Evolutionary conservation across 208 protist genomes (phyloP), one percentile per base, ranked within the genome.

Genomic region (Trypanosoma mega): DNA sequence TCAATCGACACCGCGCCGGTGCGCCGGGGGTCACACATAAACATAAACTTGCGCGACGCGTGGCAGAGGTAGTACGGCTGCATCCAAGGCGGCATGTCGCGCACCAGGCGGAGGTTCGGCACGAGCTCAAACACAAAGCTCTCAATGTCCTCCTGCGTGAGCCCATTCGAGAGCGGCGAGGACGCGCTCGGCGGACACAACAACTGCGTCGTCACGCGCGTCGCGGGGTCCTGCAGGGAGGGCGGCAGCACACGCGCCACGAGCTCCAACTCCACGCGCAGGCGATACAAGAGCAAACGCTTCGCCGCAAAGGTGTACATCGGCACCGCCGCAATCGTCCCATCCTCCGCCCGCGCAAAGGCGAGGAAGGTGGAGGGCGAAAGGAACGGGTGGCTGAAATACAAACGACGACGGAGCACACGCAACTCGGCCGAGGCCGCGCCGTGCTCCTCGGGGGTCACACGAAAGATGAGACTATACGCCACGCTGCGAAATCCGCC

Each of bases 31-130:
- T 97, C 93, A 56, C 90, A 93, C 82, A 96, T 96, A 63, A 97
- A 97, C 74, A 96, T 87, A 60, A 97, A 95, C 69, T 97, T 96
- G 21, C 88, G 75, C 2, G 85, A 91, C 4, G 87, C 91, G 47
- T 95, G 85, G 61, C 88, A 97, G 29, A 90, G 72, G 55, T 96
- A 97, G 72, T 94, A 90, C n/a, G 81, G 79, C 23, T 81, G 60
- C 78, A 97, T 87, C 80, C 83, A 94, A 37, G 82, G 82, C 23
- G 82, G 76, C 64, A 96, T 81, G 65, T 94, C 85, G 8, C 85
- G 68, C 36, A 93, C 83, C 8, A 93, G 71, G 3, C 84, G 80
- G 34, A 96, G 71, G 58, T 92, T 85, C 12, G 87, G 81, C 14
- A 96, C 36, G 3, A 94, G 44, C 24, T 85, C 68, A 18, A 62